Evolutionary conservation across 75 land plant species (phyloP).

Genomic region (Pinus taeda): DNA sequence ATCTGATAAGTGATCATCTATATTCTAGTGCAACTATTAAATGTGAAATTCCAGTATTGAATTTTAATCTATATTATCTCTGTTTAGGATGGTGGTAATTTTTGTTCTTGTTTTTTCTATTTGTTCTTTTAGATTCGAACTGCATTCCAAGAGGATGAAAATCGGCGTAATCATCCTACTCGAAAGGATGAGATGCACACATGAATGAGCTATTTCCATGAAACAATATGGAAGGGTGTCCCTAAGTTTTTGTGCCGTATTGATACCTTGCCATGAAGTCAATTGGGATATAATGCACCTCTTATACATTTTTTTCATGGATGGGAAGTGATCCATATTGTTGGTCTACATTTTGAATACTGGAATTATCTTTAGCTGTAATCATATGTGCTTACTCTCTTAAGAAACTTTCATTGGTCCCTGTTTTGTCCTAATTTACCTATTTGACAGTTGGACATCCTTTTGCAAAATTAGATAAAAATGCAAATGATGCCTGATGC

Average conservation of each 20-base stretch:
- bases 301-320: constrained; percentile 98
- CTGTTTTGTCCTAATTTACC: neutral
- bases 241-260: constrained; percentile 91
- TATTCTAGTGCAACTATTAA: neutral
- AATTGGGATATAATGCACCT: constrained; percentile 95
- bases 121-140: constrained; percentile 77
- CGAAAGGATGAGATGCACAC: constrained; percentile 99
- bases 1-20: neutral
- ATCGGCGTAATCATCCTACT: constrained; percentile 86
- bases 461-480: neutral
- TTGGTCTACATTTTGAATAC: constrained; percentile 19
- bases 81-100: constrained; percentile 3
- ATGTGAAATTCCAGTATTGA: neutral
- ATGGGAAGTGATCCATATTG: constrained; percentile 35
- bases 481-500: neutral
- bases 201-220: constrained; percentile 99
- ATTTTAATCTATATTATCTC: neutral
- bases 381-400: neutral
- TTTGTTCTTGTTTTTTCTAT: neutral
- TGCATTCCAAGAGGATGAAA: constrained; percentile 96
- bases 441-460: neutral
- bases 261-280: constrained; percentile 85
- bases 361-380: neutral
- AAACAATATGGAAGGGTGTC: constrained; percentile 97
- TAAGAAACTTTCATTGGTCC: neutral